Percentiles rank a stretch among this genome's conserved stretches.
These are phyloP conservation scores for Ophiostoma novo-ulmi DNA, from an alignment of 2,329 filamentous ascomycete genomes.

Conservation along the genomic window DNA sequence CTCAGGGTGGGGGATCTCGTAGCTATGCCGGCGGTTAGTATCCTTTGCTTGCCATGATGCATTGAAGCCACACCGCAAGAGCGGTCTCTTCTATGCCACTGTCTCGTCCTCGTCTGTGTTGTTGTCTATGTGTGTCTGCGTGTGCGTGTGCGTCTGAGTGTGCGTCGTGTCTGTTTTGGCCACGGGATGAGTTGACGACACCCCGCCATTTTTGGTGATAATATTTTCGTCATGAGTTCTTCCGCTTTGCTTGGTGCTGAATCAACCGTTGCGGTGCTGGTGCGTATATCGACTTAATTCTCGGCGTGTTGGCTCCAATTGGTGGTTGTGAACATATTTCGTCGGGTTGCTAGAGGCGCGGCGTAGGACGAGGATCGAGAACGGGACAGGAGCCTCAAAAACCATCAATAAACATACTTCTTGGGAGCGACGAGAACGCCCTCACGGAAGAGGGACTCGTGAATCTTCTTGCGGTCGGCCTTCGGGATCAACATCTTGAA, in stretches of 20 bases:
- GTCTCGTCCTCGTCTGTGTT: background rate
- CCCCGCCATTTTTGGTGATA: background rate
- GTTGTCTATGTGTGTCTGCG: background rate
- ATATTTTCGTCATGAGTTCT: conserved; percentile 4
- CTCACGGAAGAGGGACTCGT: conserved; percentile 91
- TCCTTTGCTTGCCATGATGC: background rate
- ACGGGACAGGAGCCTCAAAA: conserved; percentile 6
- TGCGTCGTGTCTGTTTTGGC: background rate
- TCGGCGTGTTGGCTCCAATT: background rate
- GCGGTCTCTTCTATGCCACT: background rate
- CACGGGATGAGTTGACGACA: background rate
- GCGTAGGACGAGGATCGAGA: background rate
- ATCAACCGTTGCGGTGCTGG: background rate
- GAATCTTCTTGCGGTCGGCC: conserved; percentile 99
- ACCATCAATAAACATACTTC: conserved; percentile 46
- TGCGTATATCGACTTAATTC: background rate
- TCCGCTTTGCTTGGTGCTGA: background rate
- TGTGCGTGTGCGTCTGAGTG: background rate
- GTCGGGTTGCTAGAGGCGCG: background rate
- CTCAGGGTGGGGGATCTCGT: conserved; percentile 63
- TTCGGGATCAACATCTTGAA: conserved; percentile 96
- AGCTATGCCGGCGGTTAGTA: conserved; percentile 29
- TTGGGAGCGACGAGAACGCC: conserved; percentile 95
- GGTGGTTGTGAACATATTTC: background rate
- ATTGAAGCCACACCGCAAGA: background rate